A percentile compares a stretch with the other conserved stretches of the same genome.
Evolutionary conservation across 805 yeast species (phyloP).

Genomic region (Yarrowia hollandica): DNA sequence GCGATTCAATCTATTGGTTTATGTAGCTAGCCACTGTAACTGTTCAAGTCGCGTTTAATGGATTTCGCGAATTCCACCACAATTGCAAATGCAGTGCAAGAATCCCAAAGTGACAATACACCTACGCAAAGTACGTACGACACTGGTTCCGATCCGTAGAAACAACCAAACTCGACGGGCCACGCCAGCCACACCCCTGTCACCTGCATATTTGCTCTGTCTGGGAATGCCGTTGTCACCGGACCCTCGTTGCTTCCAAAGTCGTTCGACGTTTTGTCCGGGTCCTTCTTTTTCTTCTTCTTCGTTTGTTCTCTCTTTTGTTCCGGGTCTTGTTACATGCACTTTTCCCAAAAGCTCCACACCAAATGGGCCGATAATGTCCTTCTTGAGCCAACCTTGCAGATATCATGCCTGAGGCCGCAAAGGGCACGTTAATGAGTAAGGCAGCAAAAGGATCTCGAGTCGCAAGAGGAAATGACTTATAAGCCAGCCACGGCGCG

Average conservation of each 20-base stretch:
- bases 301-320: neutral
- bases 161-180: no score
- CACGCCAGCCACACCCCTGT: conserved; percentile 18
- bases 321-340: neutral
- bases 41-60: no score
- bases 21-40: no score
- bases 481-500: no score
- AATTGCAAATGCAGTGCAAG: no score
- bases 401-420: neutral
- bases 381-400: conserved; percentile 1
- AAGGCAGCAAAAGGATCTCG: conserved; percentile 4
- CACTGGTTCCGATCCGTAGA: no score
- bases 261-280: neutral
- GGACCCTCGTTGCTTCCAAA: neutral
- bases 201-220: neutral
- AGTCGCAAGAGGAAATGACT: neutral
- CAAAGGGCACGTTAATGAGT: conserved; percentile 2
- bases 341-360: neutral
- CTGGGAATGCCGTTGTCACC: neutral
- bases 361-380: conserved; percentile 17
- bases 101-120: no score
- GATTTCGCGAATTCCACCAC: no score
- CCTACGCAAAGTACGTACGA: no score
- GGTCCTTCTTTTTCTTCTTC: no score
- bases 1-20: no score